A percentile compares a stretch with the other conserved stretches of the same genome.
These are phyloP conservation scores for Aspergillus carbonarius DNA, from an alignment of 2,329 filamentous ascomycete genomes.

Conservation along the genomic window DNA sequence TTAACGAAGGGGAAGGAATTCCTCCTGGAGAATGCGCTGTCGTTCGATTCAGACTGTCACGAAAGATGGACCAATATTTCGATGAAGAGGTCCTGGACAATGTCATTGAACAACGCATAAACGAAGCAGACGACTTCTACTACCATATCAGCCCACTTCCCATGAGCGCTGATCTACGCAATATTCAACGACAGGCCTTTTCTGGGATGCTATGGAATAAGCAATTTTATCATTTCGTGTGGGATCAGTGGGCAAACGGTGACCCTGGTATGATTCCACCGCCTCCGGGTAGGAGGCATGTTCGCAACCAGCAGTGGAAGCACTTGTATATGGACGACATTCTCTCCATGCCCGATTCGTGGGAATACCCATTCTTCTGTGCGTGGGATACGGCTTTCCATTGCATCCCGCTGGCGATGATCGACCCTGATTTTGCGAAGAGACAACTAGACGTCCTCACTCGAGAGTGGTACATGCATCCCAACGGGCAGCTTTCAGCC, in stretches of 20 bases:
- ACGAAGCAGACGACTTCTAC: conserved; percentile 97
- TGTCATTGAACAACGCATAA: conserved; percentile 76
- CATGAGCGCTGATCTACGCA: conserved; percentile 89
- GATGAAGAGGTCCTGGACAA: conserved; percentile 94
- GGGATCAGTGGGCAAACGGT: conserved; percentile 97
- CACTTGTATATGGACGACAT: conserved; percentile 95
- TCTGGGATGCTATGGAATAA: conserved; percentile 99
- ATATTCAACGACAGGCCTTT: conserved; percentile 92
- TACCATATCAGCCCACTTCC: conserved; percentile 88
- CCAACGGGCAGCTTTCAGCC: conserved; percentile 90
- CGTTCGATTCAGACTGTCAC: conserved; percentile 85
- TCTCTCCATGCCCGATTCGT: conserved; percentile 95
- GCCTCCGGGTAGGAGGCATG: conserved; percentile 71
- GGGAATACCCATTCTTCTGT: conserved; percentile 98
- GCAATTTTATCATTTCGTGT: conserved; percentile 94
- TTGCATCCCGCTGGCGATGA: conserved; percentile 93
- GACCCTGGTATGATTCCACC: conserved; percentile 87
- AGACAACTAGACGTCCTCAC: conserved; percentile 96
- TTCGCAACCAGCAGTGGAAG: conserved; percentile 89
- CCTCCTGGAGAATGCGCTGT: conserved; percentile 90
- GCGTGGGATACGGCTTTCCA: conserved; percentile 98
- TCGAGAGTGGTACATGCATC: conserved; percentile 98
- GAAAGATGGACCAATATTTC: conserved; percentile 71
- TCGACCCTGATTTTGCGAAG: conserved; percentile 96
- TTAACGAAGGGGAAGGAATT: conserved; percentile 86